Conservation (phyloP, 2,329 filamentous ascomycete species). For the Podosphaera fusca region DNA sequence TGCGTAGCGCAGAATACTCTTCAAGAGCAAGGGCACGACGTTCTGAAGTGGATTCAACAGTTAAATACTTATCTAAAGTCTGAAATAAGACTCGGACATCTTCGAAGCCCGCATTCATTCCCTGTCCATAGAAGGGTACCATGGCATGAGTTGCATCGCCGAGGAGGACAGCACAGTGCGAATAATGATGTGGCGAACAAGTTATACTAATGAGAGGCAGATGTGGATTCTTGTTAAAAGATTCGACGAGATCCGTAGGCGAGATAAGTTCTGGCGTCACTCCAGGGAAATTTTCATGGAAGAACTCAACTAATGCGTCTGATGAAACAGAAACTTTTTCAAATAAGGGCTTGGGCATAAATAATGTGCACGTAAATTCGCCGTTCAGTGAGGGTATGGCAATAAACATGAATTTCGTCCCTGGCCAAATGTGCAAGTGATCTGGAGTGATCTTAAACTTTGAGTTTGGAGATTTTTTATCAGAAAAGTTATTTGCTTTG, state of each 20-base stretch:
- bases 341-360: constrained; percentile 54
- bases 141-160: constrained; percentile 94
- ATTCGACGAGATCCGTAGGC: constrained; percentile 40
- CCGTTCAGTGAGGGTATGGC: constrained; percentile 62
- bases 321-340: constrained; percentile 39
- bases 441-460: constrained; percentile 68
- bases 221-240: constrained; percentile 67
- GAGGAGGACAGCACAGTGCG: constrained; percentile 55
- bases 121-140: constrained; percentile 95
- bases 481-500: constrained; percentile 22
- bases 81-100: constrained; percentile 78
- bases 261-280: constrained; percentile 46
- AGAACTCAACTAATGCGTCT: constrained; percentile 42
- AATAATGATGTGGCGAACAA: constrained; percentile 69
- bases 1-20: constrained; percentile 52
- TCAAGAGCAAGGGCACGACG: constrained; percentile 47
- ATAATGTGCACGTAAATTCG: constrained; percentile 86
- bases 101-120: constrained; percentile 91
- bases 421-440: constrained; percentile 94
- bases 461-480: constrained; percentile 16
- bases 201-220: constrained; percentile 86
- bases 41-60: constrained; percentile 22
- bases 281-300: constrained; percentile 67
- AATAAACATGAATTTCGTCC: constrained; percentile 91
- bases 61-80: constrained; percentile 41